Base-by-base conservation (phyloP, 139 green algal genomes). In the Closterium sp. region DNA sequence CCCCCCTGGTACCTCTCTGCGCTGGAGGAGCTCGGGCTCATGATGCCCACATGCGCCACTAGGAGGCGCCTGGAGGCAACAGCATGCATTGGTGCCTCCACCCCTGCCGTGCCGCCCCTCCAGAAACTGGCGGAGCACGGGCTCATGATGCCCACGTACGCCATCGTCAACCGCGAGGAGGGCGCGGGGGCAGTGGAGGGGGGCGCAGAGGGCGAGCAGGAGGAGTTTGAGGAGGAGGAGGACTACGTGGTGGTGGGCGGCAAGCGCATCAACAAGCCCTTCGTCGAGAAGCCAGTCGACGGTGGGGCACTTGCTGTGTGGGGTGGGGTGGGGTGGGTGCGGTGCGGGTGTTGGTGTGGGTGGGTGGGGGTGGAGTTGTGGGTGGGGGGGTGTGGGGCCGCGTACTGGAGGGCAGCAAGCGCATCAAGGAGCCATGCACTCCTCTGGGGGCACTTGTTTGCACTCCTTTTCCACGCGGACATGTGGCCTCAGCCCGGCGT, bases 211-310 rank as follows among this genome's bases (percentile, higher is more conserved):
- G 91, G 34, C 81, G 88, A 25, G 55, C 91, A 91, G n/a, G 34
- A 89, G 21, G 55, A 87, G 1, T 99, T 99, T 89, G 69, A 96
- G 9, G 97, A 99, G 94, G 95, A 95, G 0, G 96, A 98, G 91
- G 97, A 99, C 91, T 98, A 97, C 84, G 96, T 99, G 25, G 96
- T 96, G 85, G 32, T 97, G 0, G 85, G 95, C 30, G 97, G 97
- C 19, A 87, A 95, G 88, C 91, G 95, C 85, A 98, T 99, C 34
- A 92, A 96, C 87, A 99, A 99, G 95, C 98, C 98, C 0, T 99
- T 99, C 95, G 98, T 99, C 36, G 98, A 99, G 95, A 99, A 99
- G 95, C 98, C 98, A 2, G 95, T 95, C 16, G 95, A 96, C 83
- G 92, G 92, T 94, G 55, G n/a, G 81, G 9, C 23, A 84, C 23